A percentile compares a stretch with the other conserved stretches of the same genome.
These are phyloP conservation scores for Colletotrichum aenigma DNA, from an alignment of 2,329 filamentous ascomycete genomes.

Conservation along the genomic window DNA sequence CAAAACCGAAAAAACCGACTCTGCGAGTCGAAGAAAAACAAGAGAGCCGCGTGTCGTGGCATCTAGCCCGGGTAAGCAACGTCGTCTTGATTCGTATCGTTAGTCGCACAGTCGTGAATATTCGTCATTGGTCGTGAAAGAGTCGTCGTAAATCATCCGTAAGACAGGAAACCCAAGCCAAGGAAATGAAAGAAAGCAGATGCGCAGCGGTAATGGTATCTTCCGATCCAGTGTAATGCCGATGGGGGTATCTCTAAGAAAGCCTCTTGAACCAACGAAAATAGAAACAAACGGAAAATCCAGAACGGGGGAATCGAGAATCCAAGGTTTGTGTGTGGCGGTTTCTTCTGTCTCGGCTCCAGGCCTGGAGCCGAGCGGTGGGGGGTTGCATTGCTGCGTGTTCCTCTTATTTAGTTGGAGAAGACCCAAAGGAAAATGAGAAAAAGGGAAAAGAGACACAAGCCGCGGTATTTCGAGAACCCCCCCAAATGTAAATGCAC, in stretches of 20 bases:
- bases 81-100: slow-evolving; percentile 33
- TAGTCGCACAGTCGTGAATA: slow-evolving; percentile 30
- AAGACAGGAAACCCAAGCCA: slow-evolving; percentile 44
- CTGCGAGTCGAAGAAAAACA: slow-evolving; percentile 18
- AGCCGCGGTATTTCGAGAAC: slow-evolving; percentile 48
- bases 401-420: slow-evolving; percentile 57
- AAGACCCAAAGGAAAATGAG: slow-evolving; percentile 32
- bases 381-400: slow-evolving; percentile 67
- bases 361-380: slow-evolving; percentile 44
- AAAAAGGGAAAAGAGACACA: slow-evolving; percentile 36
- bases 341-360: slow-evolving; percentile 47
- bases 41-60: slow-evolving; percentile 25
- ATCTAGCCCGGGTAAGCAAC: slow-evolving; percentile 33
- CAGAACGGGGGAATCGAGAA: slow-evolving; percentile 44
- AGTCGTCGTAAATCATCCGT: slow-evolving; percentile 53
- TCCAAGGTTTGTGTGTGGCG: slow-evolving; percentile 30
- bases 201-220: slow-evolving; percentile 30
- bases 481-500: slow-evolving; percentile 60
- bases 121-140: slow-evolving; percentile 43
- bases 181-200: slow-evolving; percentile 43
- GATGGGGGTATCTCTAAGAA: slow-evolving; percentile 43
- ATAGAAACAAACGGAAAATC: slow-evolving; percentile 30
- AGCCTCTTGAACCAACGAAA: slow-evolving; percentile 45
- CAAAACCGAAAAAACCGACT: slow-evolving; percentile 21
- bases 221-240: slow-evolving; percentile 28